A percentile compares a stretch with the other conserved stretches of the same genome.
phyloP scores from a whole-genome alignment of 352 stramenopile species.

The Phytophthora fragariaefolia region DNA sequence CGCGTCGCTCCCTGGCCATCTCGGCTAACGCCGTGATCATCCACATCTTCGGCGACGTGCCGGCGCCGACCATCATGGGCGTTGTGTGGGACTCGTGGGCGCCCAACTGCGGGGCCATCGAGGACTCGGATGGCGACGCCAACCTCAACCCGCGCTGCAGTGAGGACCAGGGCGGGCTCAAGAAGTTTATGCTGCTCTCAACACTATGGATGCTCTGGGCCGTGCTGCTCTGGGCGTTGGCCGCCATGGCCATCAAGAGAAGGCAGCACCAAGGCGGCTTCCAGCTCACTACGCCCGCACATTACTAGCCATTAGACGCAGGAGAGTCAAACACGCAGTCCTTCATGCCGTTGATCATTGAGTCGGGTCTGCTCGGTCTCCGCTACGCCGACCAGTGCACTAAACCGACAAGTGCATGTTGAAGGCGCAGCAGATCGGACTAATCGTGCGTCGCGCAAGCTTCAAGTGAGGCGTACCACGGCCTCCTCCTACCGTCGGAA shows the following conservation, averaged over 20 bases:
- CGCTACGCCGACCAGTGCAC: too few species aligned
- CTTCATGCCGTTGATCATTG: not conserved
- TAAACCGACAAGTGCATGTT: constrained; percentile 18
- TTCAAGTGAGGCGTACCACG: constrained; percentile 24
- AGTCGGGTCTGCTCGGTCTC: not conserved
- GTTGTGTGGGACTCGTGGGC: constrained; percentile 84
- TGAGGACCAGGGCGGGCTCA: constrained; percentile 47
- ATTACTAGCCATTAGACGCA: not conserved
- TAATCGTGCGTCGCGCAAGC: constrained; percentile 16
- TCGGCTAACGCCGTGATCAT: constrained; percentile 82
- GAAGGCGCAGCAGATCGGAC: constrained; percentile 9
- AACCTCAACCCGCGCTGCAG: constrained; percentile 52
- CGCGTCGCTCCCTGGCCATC: constrained; percentile 73
- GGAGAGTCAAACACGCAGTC: not conserved
- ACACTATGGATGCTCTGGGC: constrained; percentile 60
- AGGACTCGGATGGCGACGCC: constrained; percentile 36
- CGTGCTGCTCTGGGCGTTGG: constrained; percentile 52
- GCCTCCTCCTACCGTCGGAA: constrained; percentile 7
- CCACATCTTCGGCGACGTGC: constrained; percentile 91
- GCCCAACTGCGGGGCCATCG: constrained; percentile 63
- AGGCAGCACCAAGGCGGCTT: constrained; percentile 24
- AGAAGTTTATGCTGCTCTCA: constrained; percentile 57
- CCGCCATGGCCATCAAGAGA: constrained; percentile 26
- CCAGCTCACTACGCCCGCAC: constrained; percentile 17
- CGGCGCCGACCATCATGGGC: constrained; percentile 84